Percentiles rank a stretch among this genome's conserved stretches.
Conservation (phyloP, 768 basidiomycete species). For the Serendipita sp. region DNA sequence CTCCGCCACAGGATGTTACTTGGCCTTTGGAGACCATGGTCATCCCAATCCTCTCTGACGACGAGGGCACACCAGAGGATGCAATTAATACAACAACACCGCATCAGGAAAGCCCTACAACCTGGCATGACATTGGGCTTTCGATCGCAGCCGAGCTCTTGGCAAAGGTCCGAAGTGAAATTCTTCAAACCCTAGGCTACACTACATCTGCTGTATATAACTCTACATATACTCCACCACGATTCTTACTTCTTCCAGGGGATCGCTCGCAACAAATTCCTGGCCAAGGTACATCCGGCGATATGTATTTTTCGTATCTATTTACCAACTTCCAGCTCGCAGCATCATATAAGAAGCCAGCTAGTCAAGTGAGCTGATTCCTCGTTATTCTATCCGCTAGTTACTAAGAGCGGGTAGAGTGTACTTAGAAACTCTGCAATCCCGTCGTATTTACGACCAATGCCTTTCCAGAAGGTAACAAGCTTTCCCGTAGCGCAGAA, state of each 20-base stretch:
- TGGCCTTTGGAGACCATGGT: constrained; percentile 25
- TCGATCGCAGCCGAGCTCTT: constrained; percentile 81
- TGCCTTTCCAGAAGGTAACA: constrained; percentile 72
- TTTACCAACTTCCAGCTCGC: constrained; percentile 36
- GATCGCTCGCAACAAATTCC: constrained; percentile 81
- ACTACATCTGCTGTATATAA: constrained; percentile 75
- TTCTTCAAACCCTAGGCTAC: constrained; percentile 62
- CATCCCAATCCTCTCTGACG: constrained; percentile 16
- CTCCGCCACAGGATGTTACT: constrained; percentile 36
- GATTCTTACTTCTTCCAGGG: constrained; percentile 32
- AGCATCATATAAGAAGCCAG: constrained; percentile 84
- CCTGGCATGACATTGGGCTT: constrained; percentile 89
- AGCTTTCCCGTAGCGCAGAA: neutral
- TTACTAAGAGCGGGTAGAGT: constrained; percentile 31
- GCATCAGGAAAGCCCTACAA: constrained; percentile 20
- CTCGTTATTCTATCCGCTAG: neutral
- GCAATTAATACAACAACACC: constrained; percentile 15
- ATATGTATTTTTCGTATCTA: neutral
- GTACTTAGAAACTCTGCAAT: constrained; percentile 73
- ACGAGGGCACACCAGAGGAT: constrained; percentile 11
- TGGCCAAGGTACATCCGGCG: constrained; percentile 56
- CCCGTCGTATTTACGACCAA: constrained; percentile 63
- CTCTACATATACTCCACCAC: neutral
- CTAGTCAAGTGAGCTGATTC: constrained; percentile 45
- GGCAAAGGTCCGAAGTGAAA: constrained; percentile 50